A percentile compares a stretch with the other conserved stretches of the same genome.
Conservation (phyloP, 179 eudicot species). For the Pouteria campechiana region DNA sequence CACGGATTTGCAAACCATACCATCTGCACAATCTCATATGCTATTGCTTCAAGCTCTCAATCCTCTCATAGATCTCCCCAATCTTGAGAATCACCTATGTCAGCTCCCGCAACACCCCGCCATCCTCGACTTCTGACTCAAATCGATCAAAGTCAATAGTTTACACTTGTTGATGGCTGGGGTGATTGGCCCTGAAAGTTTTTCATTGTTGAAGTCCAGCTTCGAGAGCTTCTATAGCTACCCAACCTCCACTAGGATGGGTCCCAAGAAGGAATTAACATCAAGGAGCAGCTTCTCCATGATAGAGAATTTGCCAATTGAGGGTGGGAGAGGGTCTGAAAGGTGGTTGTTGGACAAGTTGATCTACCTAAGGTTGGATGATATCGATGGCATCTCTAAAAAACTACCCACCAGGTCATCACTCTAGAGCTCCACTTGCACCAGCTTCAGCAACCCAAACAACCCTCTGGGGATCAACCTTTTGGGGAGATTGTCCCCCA, state of each 20-base stretch:
- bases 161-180: conserved; percentile 56
- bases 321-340: conserved; percentile 48
- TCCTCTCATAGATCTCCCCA: too few species aligned
- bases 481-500: conserved; percentile 82
- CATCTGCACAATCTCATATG: too few species aligned
- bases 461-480: conserved; percentile 83
- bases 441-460: conserved; percentile 51
- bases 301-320: conserved; percentile 57
- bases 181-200: conserved; percentile 43
- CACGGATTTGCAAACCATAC: too few species aligned
- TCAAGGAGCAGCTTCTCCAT: conserved; percentile 70
- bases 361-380: conserved; percentile 54
- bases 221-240: conserved; percentile 58
- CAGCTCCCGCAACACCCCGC: too few species aligned
- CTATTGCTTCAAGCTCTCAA: too few species aligned
- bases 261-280: conserved; percentile 54
- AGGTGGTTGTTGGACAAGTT: conserved; percentile 69
- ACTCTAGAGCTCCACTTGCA: conserved; percentile 78
- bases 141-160: conserved; percentile 58
- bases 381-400: conserved; percentile 32
- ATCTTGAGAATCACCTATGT: too few species aligned
- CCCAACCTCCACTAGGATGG: conserved; percentile 59
- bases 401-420: conserved; percentile 66
- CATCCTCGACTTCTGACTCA: conserved; percentile 78
- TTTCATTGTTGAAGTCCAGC: conserved; percentile 65